Evolutionary conservation across 768 basidiomycete genomes (phyloP), one percentile per base, ranked within the genome.

Genomic region (Termitomyces sp.): DNA sequence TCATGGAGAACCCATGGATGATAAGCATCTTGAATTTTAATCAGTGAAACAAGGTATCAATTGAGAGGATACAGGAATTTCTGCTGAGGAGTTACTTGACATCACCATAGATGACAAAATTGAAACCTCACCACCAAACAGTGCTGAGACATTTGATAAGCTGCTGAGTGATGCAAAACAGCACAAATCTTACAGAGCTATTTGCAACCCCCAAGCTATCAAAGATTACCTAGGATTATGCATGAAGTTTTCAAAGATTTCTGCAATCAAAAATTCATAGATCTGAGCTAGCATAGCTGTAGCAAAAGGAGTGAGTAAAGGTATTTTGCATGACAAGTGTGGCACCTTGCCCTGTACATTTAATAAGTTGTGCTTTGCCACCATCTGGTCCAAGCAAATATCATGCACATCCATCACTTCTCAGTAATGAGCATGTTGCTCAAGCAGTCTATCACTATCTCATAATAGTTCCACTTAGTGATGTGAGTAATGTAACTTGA

Each of bases 361-460:
- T 16, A 55, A 7, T 42, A 44, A n/a, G 64, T 66, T 59, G 37
- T 31, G 60, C 59, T 22, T 54, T 66, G 16, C 63, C 59, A 18
- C 58, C 61, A 12, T 53, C 53, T 4, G 51, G 55, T 2, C 53
- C 49, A 20, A 59, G 63, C 30, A 66, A 62, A 34, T 63, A 66
- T 36, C 61, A 66, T 57, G 61, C 61, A 11, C 63, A 66, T 44
- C 63, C 63, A 52, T 64, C 61, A 33, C 57, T 66, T 33, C 36
- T 66, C n/a, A 64, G 64, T 48, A 48, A 66, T 50, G 63, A 63
- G 46, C 27, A 31, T 15, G 24, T 66, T 39, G 15, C 36, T n/a
- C 58, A 62, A 12, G 58, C 65, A 30, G 61, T 66, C 30, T 30
- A 33, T 6, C 36, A 46, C 20, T 64, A 64, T 53, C 44, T 66